Percentiles rank a stretch among this genome's conserved stretches.
phyloP scores from a whole-genome alignment of 805 yeast species.

The Candida arabinofermentans region DNA sequence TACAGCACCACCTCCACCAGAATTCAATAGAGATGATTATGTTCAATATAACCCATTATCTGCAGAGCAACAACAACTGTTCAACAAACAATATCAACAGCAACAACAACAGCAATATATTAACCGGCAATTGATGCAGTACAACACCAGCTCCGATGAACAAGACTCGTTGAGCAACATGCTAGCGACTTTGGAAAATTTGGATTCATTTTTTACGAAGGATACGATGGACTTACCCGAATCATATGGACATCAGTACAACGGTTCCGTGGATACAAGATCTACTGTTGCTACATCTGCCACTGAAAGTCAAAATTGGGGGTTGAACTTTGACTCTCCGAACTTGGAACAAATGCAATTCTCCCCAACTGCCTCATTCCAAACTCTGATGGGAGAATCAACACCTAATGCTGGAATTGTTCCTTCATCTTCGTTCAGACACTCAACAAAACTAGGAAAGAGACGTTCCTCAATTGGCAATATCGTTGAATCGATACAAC shows the following conservation, averaged over 20 bases:
- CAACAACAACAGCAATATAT: conserved; percentile 31
- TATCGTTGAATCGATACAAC: conserved; percentile 14
- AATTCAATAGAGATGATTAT: conserved; percentile 60
- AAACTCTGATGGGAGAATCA: conserved; percentile 59
- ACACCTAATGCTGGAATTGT: conserved; percentile 7
- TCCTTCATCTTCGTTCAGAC: conserved; percentile 16
- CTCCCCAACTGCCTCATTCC: conserved; percentile 68
- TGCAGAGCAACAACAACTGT: conserved; percentile 22
- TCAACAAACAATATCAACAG: conserved; percentile 29
- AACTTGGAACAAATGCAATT: conserved; percentile 25
- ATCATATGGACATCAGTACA: conserved; percentile 38
- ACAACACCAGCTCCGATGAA: conserved; percentile 49
- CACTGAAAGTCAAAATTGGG: conserved; percentile 19
- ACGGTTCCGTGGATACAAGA: conserved; percentile 60
- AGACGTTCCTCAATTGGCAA: conserved; percentile 13
- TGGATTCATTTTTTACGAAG: conserved; percentile 84
- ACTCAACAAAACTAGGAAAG: conserved; percentile 17
- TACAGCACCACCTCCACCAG: conserved; percentile 19
- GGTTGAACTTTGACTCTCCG: conserved; percentile 26
- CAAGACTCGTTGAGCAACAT: conserved; percentile 78
- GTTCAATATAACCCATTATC: conserved; percentile 30
- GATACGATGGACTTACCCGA: conserved; percentile 33
- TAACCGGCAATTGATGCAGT: conserved; percentile 29
- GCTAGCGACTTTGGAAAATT: conserved; percentile 88
- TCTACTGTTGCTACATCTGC: conserved; percentile 39